These are phyloP conservation scores for Saposhnikovia divaricata DNA, from an alignment of 129 eudicot genomes.

Conservation along the genomic window DNA sequence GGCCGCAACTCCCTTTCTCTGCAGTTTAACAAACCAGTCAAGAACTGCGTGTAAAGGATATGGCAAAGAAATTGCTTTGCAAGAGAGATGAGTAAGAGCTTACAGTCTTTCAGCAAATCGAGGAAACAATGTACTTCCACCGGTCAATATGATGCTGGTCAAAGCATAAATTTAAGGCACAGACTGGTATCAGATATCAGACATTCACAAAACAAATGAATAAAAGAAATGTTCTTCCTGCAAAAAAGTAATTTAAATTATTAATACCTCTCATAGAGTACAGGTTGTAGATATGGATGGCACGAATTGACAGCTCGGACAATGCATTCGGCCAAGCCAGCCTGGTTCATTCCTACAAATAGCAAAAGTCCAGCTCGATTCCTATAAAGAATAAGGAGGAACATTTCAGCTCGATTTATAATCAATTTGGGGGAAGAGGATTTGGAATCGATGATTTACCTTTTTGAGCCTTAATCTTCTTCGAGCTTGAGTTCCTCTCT, in stretches of 20 bases:
- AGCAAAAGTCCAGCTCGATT: constrained; percentile 20
- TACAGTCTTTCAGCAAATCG: constrained; percentile 87
- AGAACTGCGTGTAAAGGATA: neutral
- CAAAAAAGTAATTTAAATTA: neutral
- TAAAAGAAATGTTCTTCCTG: neutral
- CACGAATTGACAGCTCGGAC: constrained; percentile 85
- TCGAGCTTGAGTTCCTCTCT: no score
- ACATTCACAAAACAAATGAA: neutral
- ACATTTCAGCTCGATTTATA: no score
- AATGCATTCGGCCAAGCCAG: constrained; percentile 96
- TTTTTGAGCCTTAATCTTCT: no score
- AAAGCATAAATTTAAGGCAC: constrained; percentile 1
- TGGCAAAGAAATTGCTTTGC: constrained; percentile 5
- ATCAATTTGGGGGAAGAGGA: no score
- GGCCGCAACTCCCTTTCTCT: constrained; percentile 96
- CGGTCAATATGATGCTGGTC: constrained; percentile 84
- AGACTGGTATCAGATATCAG: constrained; percentile 9
- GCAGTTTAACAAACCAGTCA: constrained; percentile 24
- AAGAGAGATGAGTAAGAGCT: constrained; percentile 20
- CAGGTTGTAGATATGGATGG: constrained; percentile 89
- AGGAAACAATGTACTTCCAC: constrained; percentile 83
- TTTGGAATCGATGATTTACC: no score
- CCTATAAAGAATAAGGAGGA: no score
- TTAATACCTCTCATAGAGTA: constrained; percentile 75
- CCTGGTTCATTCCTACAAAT: constrained; percentile 81